Evolutionary conservation across 2,329 filamentous ascomycete species (phyloP).

Genomic region (Colletotrichum sojae): DNA sequence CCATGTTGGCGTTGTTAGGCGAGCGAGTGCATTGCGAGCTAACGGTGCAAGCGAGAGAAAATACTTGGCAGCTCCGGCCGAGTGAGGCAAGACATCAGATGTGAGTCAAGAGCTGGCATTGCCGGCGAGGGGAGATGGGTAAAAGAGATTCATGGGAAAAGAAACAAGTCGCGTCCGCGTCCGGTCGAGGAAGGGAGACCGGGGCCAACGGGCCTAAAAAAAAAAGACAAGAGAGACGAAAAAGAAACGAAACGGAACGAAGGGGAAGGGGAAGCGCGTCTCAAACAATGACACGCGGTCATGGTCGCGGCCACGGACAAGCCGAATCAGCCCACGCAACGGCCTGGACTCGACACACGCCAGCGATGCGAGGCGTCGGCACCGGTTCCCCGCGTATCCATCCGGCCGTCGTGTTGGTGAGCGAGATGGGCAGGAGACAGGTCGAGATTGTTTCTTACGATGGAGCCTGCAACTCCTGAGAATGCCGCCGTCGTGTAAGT

Average conservation of each 20-base stretch:
- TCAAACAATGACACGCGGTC: neutral
- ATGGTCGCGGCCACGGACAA: neutral
- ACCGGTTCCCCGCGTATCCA: constrained; percentile 37
- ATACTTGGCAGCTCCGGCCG: constrained; percentile 15
- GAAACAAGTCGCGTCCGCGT: constrained; percentile 8
- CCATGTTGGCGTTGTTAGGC: neutral
- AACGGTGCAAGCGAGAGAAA: neutral
- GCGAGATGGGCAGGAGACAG: neutral
- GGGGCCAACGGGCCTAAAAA: neutral
- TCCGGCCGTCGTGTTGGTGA: neutral
- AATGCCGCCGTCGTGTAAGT: no score
- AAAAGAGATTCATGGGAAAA: constrained; percentile 21
- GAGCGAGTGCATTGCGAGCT: neutral
- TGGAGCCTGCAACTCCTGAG: no score
- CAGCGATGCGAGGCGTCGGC: constrained; percentile 11
- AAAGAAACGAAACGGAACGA: constrained; percentile 3
- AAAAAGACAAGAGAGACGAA: neutral
- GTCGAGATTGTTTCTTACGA: neutral
- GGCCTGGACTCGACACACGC: constrained; percentile 27
- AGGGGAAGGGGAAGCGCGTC: constrained; percentile 1
- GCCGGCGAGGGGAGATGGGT: neutral
- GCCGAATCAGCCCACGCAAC: constrained; percentile 28
- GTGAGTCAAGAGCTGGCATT: neutral
- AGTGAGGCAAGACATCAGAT: constrained; percentile 16
- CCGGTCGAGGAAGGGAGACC: neutral